Evolutionary conservation across 257 asterid species (phyloP), one percentile per base, ranked within the genome.

Genomic region (Anisodus acutangulus): DNA sequence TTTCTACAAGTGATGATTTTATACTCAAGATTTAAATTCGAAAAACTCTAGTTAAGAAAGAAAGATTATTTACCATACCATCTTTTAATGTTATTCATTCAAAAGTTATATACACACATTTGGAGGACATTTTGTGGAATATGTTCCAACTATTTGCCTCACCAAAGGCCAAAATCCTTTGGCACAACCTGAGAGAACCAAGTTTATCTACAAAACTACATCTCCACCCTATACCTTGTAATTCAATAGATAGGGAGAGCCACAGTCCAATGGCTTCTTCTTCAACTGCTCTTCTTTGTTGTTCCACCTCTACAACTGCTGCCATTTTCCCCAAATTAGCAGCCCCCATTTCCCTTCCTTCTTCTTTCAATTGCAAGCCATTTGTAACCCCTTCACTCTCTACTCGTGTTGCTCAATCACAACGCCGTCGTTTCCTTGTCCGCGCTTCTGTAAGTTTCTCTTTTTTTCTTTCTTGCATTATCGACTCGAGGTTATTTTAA

Each of bases 391-490:
- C 91, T 70, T 85, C 92, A 9, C 19, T 88, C 84, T 84, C 93
- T 39, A 45, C 93, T 82, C 87, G 82, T 41, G 41, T 87, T 47
- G 83, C 91, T 54, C 80, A 85, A 45, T 66, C 95, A 19, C 54
- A 85, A 64, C 84, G 88, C 6, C 90, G 89, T 62, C 81, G 88
- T 17, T 85, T 86, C 26, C 76, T 76, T 35, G 93, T 90, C 83
- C 95, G 94, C 17, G 97, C 97, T 17, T 82, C 85, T 60, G 98
- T 95, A 83, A 93, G 95, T 84, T 82, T 15, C 47, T 57, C 15
- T 57, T 12, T 3, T 78, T 69, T 19, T 26, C 7, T 6, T 15
- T 66, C 55, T 26, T 49, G 71, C 41, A 71, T 9, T n/a, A 5
- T 1, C 8, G 47, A 13, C 8, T 60, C 59, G 35, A 31, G 35